Base-by-base conservation (phyloP, 164 flowering plant genomes). In the Paratinospora sagittata region DNA sequence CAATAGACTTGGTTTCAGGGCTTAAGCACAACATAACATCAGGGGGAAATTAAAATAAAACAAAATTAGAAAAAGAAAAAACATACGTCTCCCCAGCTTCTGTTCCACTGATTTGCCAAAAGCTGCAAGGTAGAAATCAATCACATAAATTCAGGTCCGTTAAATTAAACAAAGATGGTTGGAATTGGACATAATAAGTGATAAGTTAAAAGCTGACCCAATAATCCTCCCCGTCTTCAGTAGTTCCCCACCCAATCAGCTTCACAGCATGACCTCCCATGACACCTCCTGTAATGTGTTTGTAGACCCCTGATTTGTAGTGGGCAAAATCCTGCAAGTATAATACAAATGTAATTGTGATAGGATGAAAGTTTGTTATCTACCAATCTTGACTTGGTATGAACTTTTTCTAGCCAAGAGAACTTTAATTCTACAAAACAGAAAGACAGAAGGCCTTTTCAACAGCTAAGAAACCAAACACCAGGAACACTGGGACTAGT, bases 261-360 rank as follows among this genome's bases (percentile, higher is more conserved):
- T 94, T 94, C 49, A 94, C 97, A 24, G 97, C 97, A 81, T 94
- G 97, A 47, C 98, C 98, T 65, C 97, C 98, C 89, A 94, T 75
- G 21, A 67, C 76, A 63, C 60, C 84, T n/a, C 98, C 97, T 8
- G 91, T 85, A 0, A 89, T 66, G 80, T 92, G 92, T 67, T 85
- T 92, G 88, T 94, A 94, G 62, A 94, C 93, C 57, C 98, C 98
- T 0, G 97, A 90, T 73, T 92, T 89, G 75, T 94, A 94, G 76
- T 90, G 90, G 69, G 98, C 98, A 82, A 94, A 94, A 82, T 94
- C 98, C 98, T 94, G 85, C 62, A 55, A 74, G 55, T 33, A 65
- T 24, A 63, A n/a, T 67, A n/a, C 33, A 67, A 67, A 43, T 17
- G 19, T 21, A n/a, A 66, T n/a, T 24, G 11, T n/a, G 47, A 45